These are phyloP conservation scores for Barnettozyma californica DNA, from an alignment of 805 yeast species.

Conservation along the genomic window DNA sequence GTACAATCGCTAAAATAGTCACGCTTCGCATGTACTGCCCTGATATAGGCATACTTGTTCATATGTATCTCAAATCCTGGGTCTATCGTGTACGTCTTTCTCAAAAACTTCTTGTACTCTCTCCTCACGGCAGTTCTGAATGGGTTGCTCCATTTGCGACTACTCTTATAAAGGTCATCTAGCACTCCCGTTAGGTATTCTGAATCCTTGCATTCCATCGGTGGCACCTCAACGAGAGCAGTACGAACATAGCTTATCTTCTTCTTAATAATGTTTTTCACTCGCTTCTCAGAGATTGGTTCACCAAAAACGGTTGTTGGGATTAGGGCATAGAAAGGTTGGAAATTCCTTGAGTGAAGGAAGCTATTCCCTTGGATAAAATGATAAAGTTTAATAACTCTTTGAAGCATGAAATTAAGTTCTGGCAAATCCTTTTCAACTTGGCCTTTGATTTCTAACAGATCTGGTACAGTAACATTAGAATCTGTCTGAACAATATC, in stretches of 20 bases:
- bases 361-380: slow-evolving; percentile 10
- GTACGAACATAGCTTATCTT: slow-evolving; percentile 19
- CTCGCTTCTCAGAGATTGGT: slow-evolving; percentile 17
- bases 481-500: not conserved
- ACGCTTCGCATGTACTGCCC: slow-evolving; percentile 6
- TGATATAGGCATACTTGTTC: slow-evolving; percentile 19
- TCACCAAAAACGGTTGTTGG: slow-evolving; percentile 20
- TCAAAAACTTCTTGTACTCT: slow-evolving; percentile 22
- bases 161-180: slow-evolving; percentile 9
- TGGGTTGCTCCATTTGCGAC: not conserved
- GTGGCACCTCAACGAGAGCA: slow-evolving; percentile 15
- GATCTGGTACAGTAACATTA: not conserved
- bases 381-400: slow-evolving; percentile 17
- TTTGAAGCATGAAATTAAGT: slow-evolving; percentile 14
- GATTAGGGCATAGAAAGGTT: slow-evolving; percentile 13
- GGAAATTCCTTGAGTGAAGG: slow-evolving; percentile 17
- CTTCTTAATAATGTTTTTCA: slow-evolving; percentile 18
- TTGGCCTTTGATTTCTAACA: slow-evolving; percentile 4
- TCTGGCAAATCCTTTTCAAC: slow-evolving; percentile 1
- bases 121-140: slow-evolving; percentile 8
- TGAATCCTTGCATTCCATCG: slow-evolving; percentile 16
- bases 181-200: slow-evolving; percentile 13
- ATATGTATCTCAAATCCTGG: slow-evolving; percentile 9
- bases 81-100: slow-evolving; percentile 18
- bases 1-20: not conserved